Evolutionary conservation across 768 basidiomycete species (phyloP).

Genomic region (Collybia nuda): DNA sequence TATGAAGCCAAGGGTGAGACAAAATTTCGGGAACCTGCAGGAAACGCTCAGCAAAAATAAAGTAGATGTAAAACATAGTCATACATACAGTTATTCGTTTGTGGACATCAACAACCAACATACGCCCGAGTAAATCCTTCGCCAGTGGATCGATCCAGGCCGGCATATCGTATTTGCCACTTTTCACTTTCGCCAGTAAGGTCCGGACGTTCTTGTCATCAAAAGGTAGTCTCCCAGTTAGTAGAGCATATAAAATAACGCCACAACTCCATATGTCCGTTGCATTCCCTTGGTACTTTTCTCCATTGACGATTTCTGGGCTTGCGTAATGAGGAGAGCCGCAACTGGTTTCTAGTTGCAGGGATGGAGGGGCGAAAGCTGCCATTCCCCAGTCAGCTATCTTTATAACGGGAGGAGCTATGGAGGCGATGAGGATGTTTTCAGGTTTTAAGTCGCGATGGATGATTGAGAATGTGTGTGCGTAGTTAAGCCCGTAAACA

Average conservation of each 20-base stretch:
- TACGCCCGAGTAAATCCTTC: constrained; percentile 77
- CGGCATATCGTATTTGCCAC: constrained; percentile 84
- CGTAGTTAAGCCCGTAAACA: constrained; percentile 92
- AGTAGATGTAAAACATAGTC: constrained; percentile 1
- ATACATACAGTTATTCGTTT: constrained; percentile 75
- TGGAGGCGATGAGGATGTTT: constrained; percentile 88
- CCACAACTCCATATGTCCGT: constrained; percentile 98
- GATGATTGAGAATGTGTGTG: constrained; percentile 95
- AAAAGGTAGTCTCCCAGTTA: constrained; percentile 90
- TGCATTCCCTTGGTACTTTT: constrained; percentile 84
- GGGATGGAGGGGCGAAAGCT: constrained; percentile 83
- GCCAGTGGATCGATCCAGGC: constrained; percentile 79
- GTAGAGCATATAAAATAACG: constrained; percentile 87
- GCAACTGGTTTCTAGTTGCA: constrained; percentile 90
- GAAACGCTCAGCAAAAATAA: not conserved
- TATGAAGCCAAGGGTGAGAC: constrained; percentile 76
- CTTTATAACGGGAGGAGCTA: constrained; percentile 83
- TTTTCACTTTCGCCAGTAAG: constrained; percentile 84
- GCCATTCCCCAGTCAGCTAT: constrained; percentile 99
- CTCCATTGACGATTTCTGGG: constrained; percentile 93
- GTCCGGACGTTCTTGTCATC: constrained; percentile 84
- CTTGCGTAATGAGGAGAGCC: constrained; percentile 97
- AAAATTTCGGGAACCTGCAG: constrained; percentile 83
- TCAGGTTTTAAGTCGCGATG: constrained; percentile 98
- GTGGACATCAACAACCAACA: constrained; percentile 86